Evolutionary conservation across 768 basidiomycete species (phyloP), one percentile per base, ranked within the genome.

Genomic region (Lyophyllum shimeji): DNA sequence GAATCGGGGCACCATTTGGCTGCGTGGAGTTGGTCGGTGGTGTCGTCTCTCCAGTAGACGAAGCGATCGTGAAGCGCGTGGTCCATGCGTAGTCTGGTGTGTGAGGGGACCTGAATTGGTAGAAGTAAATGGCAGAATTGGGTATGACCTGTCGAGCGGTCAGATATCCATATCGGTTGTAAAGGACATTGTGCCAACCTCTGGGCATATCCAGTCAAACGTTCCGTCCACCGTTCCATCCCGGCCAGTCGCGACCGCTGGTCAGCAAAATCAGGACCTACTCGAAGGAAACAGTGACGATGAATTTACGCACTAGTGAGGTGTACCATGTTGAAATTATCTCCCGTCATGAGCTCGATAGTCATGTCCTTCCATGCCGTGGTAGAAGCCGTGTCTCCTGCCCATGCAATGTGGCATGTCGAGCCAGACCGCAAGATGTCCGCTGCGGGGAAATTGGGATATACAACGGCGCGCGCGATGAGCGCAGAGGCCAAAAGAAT

Each of bases 321-420:
- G 60, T 77, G 80, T 33, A 83, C 66, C 90, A 92, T 92, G 45
- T 78, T 60, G 50, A 78, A 71, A 73, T 94, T 93, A 65, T 78
- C 66, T 3, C 91, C 91, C 0, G 87, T 85, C 90, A 90, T 93
- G 67, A 93, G 79, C 67, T 90, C 74, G 53, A 94, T 89, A 56
- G 76, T 70, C 83, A 88, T 90, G 56, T 74, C 69, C 66, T 80
- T 85, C 91, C 91, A 94, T 9, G 58, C 60, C 9, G 84, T 83
- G 13, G 80, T 79, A 3, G 74, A 76, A 21, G 61, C 55, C 7
- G 72, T 58, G 64, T 91, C 90, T 8, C 74, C 76, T 1, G 63
- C 65, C 92, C 92, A 94, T n/a, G 68, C 63, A 42, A 87, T 75
- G 25, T 65, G 60, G 65, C 90, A 93, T 2, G 70, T 63, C 12